These are phyloP conservation scores for Pleurotus djamor DNA, from an alignment of 768 basidiomycete species.

Conservation along the genomic window DNA sequence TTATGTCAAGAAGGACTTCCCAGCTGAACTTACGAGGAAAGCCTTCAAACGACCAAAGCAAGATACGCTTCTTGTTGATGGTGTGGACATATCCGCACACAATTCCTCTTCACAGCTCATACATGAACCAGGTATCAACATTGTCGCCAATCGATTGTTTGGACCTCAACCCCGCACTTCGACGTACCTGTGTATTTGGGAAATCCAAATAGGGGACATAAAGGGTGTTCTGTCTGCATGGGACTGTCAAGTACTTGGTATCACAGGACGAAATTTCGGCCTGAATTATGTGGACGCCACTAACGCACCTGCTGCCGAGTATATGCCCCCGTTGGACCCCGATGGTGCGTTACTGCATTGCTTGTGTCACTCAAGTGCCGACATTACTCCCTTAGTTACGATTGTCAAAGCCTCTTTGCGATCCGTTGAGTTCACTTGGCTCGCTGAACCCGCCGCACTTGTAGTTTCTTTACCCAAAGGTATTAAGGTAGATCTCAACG, in stretches of 20 bases:
- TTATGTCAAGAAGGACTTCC: constrained; percentile 43
- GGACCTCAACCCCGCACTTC: constrained; percentile 83
- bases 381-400: constrained; percentile 55
- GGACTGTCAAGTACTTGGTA: constrained; percentile 47
- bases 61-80: constrained; percentile 49
- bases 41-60: constrained; percentile 16
- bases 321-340: constrained; percentile 60
- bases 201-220: constrained; percentile 68
- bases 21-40: constrained; percentile 34
- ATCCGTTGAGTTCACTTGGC: constrained; percentile 54
- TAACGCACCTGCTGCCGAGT: constrained; percentile 80
- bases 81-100: constrained; percentile 16
- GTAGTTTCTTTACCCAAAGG: constrained; percentile 58
- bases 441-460: constrained; percentile 49
- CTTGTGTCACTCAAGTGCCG: not conserved
- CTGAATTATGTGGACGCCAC: constrained; percentile 71
- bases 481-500: constrained; percentile 67
- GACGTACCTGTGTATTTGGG: constrained; percentile 94
- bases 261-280: constrained; percentile 56
- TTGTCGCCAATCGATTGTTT: constrained; percentile 84
- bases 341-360: constrained; percentile 57
- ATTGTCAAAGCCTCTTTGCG: constrained; percentile 71
- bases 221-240: constrained; percentile 54
- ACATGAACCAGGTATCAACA: constrained; percentile 58
- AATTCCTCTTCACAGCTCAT: not conserved